phyloP scores from a whole-genome alignment of 23 red algal genomes.

The Agarophyton chilense region DNA sequence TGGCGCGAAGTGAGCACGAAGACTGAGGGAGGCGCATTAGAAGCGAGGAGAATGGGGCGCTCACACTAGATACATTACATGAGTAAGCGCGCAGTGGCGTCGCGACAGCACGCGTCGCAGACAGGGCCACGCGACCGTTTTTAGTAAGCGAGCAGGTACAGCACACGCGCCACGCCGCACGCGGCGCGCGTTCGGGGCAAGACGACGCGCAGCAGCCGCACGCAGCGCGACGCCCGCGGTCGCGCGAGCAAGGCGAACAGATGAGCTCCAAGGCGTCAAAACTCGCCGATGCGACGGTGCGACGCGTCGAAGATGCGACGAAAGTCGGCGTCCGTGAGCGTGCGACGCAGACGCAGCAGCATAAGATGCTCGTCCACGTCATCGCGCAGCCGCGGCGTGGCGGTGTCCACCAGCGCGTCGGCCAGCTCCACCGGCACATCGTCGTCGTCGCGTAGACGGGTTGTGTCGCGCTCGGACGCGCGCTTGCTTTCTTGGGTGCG shows the following conservation, averaged over 20 bases:
- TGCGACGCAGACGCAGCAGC: slow-evolving; percentile 35
- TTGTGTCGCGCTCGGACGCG: too few relatives aligned
- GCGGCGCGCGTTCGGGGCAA: not conserved
- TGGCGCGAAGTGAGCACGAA: too few relatives aligned
- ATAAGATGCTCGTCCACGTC: slow-evolving; percentile 55
- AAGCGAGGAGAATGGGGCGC: too few relatives aligned
- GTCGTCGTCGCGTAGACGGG: not conserved
- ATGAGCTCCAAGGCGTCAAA: too few relatives aligned
- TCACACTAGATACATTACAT: too few relatives aligned
- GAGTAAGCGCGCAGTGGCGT: not conserved
- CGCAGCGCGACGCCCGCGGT: too few relatives aligned
- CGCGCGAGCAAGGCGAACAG: too few relatives aligned
- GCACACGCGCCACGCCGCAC: not conserved
- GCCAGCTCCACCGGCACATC: slow-evolving; percentile 39
- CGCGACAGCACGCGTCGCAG: not conserved
- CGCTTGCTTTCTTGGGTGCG: too few relatives aligned
- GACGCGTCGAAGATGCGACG: slow-evolving; percentile 43
- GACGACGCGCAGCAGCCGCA: not conserved
- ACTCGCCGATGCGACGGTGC: not conserved
- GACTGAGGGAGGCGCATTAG: too few relatives aligned
- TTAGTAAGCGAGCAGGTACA: too few relatives aligned
- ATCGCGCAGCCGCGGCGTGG: not conserved
- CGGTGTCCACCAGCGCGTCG: slow-evolving; percentile 26
- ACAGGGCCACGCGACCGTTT: too few relatives aligned
- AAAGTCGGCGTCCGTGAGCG: slow-evolving; percentile 44